A percentile compares a stretch with the other conserved stretches of the same genome.
Conservation (phyloP, 129 eudicot species). For the Flaveria robusta region DNA sequence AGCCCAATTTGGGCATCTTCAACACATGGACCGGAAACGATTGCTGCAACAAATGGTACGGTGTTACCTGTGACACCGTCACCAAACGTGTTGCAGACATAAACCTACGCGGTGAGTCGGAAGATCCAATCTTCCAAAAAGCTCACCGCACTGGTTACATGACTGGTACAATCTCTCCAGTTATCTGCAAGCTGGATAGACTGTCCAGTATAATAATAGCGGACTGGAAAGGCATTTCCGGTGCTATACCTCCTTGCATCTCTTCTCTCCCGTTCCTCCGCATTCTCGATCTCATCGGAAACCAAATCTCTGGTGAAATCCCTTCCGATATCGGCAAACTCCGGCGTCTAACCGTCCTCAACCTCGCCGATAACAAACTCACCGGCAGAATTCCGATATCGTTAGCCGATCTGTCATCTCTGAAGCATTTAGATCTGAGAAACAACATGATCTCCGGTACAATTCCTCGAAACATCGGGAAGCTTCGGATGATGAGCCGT, state of each 20-base stretch:
- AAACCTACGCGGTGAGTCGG: constrained; percentile 83
- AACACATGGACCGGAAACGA: constrained; percentile 76
- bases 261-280: constrained; percentile 32
- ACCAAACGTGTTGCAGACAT: constrained; percentile 77
- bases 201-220: constrained; percentile 70
- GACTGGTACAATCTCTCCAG: constrained; percentile 78
- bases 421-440: constrained; percentile 85
- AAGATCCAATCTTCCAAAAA: constrained; percentile 71
- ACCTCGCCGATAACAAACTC: constrained; percentile 74
- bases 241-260: constrained; percentile 50
- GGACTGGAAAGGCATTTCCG: constrained; percentile 94
- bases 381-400: constrained; percentile 73
- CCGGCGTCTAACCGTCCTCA: constrained; percentile 63
- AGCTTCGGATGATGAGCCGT: constrained; percentile 76
- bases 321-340: constrained; percentile 48
- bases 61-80: constrained; percentile 68
- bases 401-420: constrained; percentile 41
- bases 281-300: constrained; percentile 41
- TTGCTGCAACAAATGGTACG: constrained; percentile 86
- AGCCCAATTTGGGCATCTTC: constrained; percentile 71
- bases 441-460: constrained; percentile 60
- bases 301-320: constrained; percentile 41
- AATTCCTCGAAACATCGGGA: constrained; percentile 63
- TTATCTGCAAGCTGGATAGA: constrained; percentile 61
- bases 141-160: constrained; percentile 77